Evolutionary conservation across 2,329 filamentous ascomycete species (phyloP), one percentile per base, ranked within the genome.

Genomic region (Microthyrium microscopicum): DNA sequence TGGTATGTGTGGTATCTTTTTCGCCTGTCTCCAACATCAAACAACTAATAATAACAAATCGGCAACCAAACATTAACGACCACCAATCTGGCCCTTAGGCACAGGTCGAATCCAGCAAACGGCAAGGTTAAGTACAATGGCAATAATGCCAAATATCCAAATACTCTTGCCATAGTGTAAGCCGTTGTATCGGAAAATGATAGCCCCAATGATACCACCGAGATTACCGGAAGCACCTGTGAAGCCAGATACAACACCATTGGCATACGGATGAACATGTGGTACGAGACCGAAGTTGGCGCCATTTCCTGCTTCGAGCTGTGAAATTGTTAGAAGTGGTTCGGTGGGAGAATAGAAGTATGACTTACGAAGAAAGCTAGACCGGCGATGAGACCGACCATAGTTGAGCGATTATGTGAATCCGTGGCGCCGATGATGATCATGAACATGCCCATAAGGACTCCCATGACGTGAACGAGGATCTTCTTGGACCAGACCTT

Each of bases 251-350:
- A 93, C 66, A 53, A 47, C 58, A 53, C 82, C 84, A 53, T 92
- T 93, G 39, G 82, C 80, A 39, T 66, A 68, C 1, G 82, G 81
- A 53, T 85, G 77, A 2, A 92, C 77, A 50, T 93, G 85, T 3
- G 84, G 83, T 19, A 93, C 77, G 5, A 93, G 66, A 0, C 81
- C 72, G 54, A 89, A 93, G 57, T 80, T 89, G 24, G 81, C 73
- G 1, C 85, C 85, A 49, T 93, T 93, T 26, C 73, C 75, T 2
- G 78, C 81, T 52, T 91, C 82, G 28, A 84, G 57, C n/a, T n/a
- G n/a, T n/a, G n/a, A n/a, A n/a, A n/a, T n/a, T n/a, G n/a, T n/a
- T n/a, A n/a, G n/a, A n/a, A n/a, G n/a, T n/a, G n/a, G n/a, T n/a
- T n/a, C n/a, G n/a, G n/a, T n/a, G n/a, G n/a, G n/a, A n/a, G n/a